Conservation (phyloP, 495 filamentous ascomycete genomes). For the Aspergillus biplanus region DNA sequence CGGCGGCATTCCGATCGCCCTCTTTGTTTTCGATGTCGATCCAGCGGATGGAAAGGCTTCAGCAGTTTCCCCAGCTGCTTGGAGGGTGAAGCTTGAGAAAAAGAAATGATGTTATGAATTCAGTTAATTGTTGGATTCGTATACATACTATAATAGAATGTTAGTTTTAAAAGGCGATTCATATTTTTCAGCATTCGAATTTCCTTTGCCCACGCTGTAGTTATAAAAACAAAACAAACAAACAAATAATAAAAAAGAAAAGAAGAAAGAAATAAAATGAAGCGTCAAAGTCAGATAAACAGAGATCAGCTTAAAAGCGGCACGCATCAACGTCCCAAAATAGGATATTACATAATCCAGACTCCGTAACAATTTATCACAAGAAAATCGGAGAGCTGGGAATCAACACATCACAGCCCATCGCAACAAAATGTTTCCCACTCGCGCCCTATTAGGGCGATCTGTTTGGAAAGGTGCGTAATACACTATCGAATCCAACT, state of each 20-base stretch:
- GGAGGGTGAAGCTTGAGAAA: slow-evolving; percentile 12
- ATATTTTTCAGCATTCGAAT: background rate
- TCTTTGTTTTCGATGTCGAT: slow-evolving; percentile 19
- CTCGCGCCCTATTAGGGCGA: slow-evolving; percentile 61
- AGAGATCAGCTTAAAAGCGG: background rate
- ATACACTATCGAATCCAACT: background rate
- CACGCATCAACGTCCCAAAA: background rate
- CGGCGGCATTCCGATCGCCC: background rate
- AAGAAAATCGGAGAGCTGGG: slow-evolving; percentile 1
- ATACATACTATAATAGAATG: background rate
- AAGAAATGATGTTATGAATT: background rate
- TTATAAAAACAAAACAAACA: too few species aligned
- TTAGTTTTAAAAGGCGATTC: background rate
- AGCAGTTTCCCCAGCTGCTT: slow-evolving; percentile 12
- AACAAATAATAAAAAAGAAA: background rate
- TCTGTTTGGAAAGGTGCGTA: slow-evolving; percentile 75
- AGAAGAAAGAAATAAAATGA: background rate
- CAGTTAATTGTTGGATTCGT: background rate
- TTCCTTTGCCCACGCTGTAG: too few species aligned
- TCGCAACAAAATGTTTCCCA: slow-evolving; percentile 58
- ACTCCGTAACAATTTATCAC: slow-evolving; percentile 9
- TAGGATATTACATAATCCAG: background rate
- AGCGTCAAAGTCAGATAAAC: background rate
- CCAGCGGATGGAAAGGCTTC: background rate
- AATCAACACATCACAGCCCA: slow-evolving; percentile 5